phyloP scores from a whole-genome alignment of 805 yeast species.

The Cyberlindnera mississippiensis region DNA sequence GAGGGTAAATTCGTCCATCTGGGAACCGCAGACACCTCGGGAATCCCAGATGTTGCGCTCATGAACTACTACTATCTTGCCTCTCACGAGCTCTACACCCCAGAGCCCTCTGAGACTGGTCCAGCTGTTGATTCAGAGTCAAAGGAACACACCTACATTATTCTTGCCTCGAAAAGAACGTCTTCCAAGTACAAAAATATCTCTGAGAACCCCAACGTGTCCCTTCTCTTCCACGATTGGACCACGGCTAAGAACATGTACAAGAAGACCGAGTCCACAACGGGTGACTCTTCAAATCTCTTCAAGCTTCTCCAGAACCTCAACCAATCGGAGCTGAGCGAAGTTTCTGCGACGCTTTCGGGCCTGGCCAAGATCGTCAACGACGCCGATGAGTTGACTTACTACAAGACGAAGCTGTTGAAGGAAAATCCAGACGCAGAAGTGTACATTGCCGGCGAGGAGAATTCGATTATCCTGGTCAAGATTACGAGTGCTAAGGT shows the following conservation, averaged over 20 bases:
- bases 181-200: constrained; percentile 78
- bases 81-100: constrained; percentile 31
- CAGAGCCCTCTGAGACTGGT: constrained; percentile 15
- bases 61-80: constrained; percentile 83
- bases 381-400: constrained; percentile 45
- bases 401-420: constrained; percentile 59
- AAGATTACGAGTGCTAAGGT: constrained; percentile 66
- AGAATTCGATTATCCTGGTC: constrained; percentile 63
- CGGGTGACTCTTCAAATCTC: constrained; percentile 37
- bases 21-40: constrained; percentile 61
- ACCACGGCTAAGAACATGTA: constrained; percentile 51
- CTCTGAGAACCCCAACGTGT: constrained; percentile 66
- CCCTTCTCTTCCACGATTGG: constrained; percentile 90
- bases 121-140: constrained; percentile 27
- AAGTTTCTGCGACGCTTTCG: constrained; percentile 75
- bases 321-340: constrained; percentile 75
- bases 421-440: constrained; percentile 66
- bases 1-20: constrained; percentile 73
- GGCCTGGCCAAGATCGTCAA: constrained; percentile 64
- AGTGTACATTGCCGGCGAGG: constrained; percentile 59
- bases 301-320: constrained; percentile 64
- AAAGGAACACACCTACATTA: constrained; percentile 46
- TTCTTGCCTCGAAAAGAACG: constrained; percentile 65
- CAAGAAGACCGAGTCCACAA: constrained; percentile 28
- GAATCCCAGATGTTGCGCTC: constrained; percentile 80